phyloP scores from a whole-genome alignment of 306 rosid genomes.

The Oxytropis ochrocephala region DNA sequence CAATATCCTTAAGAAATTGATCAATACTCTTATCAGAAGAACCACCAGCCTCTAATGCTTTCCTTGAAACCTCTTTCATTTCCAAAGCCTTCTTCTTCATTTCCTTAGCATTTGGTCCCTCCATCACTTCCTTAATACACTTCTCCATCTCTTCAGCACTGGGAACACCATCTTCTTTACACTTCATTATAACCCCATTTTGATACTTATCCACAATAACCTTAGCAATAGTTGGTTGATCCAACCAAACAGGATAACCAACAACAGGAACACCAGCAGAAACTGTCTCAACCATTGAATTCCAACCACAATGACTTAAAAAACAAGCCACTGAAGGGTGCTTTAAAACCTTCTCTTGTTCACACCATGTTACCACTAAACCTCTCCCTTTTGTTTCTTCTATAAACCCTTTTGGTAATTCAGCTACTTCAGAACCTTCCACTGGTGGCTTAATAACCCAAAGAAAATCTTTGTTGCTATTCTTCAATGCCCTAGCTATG shows the following conservation, averaged over 20 bases:
- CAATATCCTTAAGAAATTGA: constrained; percentile 27
- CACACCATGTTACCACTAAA: constrained; percentile 40
- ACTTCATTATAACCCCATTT: constrained; percentile 27
- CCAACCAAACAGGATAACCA: constrained; percentile 40
- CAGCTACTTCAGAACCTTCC: not conserved
- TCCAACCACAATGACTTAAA: constrained; percentile 48
- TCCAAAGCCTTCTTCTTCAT: constrained; percentile 27
- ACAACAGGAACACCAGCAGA: constrained; percentile 33
- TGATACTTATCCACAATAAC: constrained; percentile 24
- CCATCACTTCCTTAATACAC: constrained; percentile 33
- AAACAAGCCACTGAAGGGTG: constrained; percentile 43
- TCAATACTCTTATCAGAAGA: constrained; percentile 36
- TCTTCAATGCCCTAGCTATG: constrained; percentile 32
- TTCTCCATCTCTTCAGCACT: constrained; percentile 35
- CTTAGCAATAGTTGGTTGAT: constrained; percentile 41
- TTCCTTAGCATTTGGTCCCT: constrained; percentile 24
- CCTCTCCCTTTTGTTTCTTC: constrained; percentile 35
- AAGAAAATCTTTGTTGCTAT: constrained; percentile 26
- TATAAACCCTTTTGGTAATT: constrained; percentile 21
- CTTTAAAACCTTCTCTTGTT: constrained; percentile 43
- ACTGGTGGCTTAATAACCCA: constrained; percentile 35
- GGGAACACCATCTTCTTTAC: constrained; percentile 22
- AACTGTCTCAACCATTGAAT: constrained; percentile 36
- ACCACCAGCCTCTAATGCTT: constrained; percentile 32
- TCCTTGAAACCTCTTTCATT: constrained; percentile 25